Percentiles rank a stretch among this genome's conserved stretches.
phyloP scores from a whole-genome alignment of 2,329 filamentous ascomycete genomes.

The Diatrype stigma region DNA sequence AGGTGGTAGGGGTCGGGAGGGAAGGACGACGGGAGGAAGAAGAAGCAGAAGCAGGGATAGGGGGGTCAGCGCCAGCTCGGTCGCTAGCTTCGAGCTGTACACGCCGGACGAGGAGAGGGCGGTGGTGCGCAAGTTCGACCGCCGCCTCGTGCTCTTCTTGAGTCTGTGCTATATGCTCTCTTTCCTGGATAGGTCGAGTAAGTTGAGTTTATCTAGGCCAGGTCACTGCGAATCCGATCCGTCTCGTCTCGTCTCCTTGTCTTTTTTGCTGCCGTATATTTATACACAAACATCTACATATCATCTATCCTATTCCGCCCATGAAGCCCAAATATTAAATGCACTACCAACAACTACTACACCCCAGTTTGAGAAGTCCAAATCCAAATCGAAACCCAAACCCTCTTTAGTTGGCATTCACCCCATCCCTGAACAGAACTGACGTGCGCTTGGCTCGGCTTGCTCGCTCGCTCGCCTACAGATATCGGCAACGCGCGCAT shows the following conservation, averaged over 20 bases:
- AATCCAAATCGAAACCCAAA: too few species aligned
- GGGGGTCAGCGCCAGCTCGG: constrained; percentile 16
- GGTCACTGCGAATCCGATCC: too few species aligned
- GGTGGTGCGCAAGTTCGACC: constrained; percentile 73
- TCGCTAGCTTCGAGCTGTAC: constrained; percentile 30
- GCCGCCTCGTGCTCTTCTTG: constrained; percentile 73
- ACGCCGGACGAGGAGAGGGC: constrained; percentile 66
- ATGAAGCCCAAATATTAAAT: too few species aligned
- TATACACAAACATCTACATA: too few species aligned
- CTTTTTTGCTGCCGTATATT: too few species aligned
- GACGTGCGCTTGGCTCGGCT: constrained; percentile 1
- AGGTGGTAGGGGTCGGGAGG: not conserved
- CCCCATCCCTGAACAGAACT: too few species aligned
- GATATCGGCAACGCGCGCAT: constrained; percentile 62
- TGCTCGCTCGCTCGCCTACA: constrained; percentile 17
- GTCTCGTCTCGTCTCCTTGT: too few species aligned
- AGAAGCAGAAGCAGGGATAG: constrained; percentile 7
- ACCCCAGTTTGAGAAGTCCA: too few species aligned
- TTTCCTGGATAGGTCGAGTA: constrained; percentile 83
- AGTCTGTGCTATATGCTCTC: constrained; percentile 78
- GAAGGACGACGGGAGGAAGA: not conserved
- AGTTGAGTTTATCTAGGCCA: too few species aligned
- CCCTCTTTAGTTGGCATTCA: too few species aligned
- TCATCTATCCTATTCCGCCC: too few species aligned
- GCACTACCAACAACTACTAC: too few species aligned